Percentiles rank a stretch among this genome's conserved stretches.
These are phyloP conservation scores for Pezicula neosporulosa DNA, from an alignment of 2,329 filamentous ascomycete genomes.

Conservation along the genomic window DNA sequence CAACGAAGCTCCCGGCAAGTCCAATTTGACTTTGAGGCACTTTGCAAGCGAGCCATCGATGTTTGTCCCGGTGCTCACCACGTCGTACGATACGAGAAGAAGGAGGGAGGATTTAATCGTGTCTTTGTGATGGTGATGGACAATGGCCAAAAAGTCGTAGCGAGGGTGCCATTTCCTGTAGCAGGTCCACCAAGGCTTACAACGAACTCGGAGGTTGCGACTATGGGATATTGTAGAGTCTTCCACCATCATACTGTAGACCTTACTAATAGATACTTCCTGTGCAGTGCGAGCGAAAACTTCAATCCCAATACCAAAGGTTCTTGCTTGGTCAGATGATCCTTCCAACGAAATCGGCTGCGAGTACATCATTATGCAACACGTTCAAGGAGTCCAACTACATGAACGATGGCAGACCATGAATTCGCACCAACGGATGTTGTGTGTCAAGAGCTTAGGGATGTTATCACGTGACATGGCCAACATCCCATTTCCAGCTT, in stretches of 20 bases:
- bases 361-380: conserved; percentile 38
- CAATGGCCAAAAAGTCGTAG: conserved; percentile 33
- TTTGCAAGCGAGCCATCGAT: conserved; percentile 32
- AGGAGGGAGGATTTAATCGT: conserved; percentile 40
- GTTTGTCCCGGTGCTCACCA: conserved; percentile 31
- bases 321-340: conserved; percentile 21
- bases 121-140: conserved; percentile 39
- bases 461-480: conserved; percentile 13
- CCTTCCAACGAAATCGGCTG: conserved; percentile 28
- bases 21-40: conserved; percentile 35
- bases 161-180: conserved; percentile 35
- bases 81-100: conserved; percentile 34
- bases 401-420: conserved; percentile 30
- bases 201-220: conserved; percentile 42
- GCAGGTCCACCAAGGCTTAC: conserved; percentile 33
- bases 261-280: conserved; percentile 26
- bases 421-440: conserved; percentile 23
- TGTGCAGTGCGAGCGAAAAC: conserved; percentile 25
- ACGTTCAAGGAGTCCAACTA: conserved; percentile 29
- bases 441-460: conserved; percentile 12
- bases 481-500: conserved; percentile 29
- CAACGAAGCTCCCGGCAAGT: conserved; percentile 33
- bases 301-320: conserved; percentile 17
- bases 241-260: conserved; percentile 4
- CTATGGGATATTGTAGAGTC: conserved; percentile 35